Evolutionary conservation across 2,329 filamentous ascomycete species (phyloP), one percentile per base, ranked within the genome.

Genomic region (Plectosphaerella cucumerina): DNA sequence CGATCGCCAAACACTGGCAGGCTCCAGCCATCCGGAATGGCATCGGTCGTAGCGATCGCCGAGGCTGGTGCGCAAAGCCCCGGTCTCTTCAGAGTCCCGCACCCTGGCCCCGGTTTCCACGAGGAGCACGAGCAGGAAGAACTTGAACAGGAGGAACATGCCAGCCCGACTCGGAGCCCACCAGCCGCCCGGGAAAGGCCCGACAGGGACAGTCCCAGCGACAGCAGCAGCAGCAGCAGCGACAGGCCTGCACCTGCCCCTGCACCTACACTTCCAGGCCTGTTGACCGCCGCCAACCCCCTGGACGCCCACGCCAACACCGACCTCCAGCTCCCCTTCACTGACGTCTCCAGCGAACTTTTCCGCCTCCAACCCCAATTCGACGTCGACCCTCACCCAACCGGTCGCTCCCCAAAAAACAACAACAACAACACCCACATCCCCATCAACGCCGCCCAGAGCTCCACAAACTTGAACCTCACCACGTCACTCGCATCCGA

Each of bases 281-380:
- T 34, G 35, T 34, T 47, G 45, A 47, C 45, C 45, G 45, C 45
- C 42, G 39, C 10, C 10, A 11, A 18, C 18, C n/a, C 17, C 39
- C 39, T 18, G 39, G 18, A 31, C 9, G 8, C 8, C 26, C 3
- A 2, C 26, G 26, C 3, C 4, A n/a, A 23, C 14, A 46, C 33
- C 31, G 33, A 43, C 20, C 39, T 21, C 26, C 41, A 43, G 39
- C 48, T 49, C n/a, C 48, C 43, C 44, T 71, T 74, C 61, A 63
- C 70, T 55, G 70, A 75, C 58, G 60, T 73, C 46, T 65, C 71
- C 50, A 64, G 60, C 60, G 68, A 74, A 57, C 61, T 72, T 57
- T 62, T 65, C 53, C 68, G 67, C 54, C 69, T 74, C 52, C 61
- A 50, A 21, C 49, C 52, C 45, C 49, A 50, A 17, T 42, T 52